A percentile compares a stretch with the other conserved stretches of the same genome.
Conservation (phyloP, 768 basidiomycete genomes). For the Filobasidium wieringae region DNA sequence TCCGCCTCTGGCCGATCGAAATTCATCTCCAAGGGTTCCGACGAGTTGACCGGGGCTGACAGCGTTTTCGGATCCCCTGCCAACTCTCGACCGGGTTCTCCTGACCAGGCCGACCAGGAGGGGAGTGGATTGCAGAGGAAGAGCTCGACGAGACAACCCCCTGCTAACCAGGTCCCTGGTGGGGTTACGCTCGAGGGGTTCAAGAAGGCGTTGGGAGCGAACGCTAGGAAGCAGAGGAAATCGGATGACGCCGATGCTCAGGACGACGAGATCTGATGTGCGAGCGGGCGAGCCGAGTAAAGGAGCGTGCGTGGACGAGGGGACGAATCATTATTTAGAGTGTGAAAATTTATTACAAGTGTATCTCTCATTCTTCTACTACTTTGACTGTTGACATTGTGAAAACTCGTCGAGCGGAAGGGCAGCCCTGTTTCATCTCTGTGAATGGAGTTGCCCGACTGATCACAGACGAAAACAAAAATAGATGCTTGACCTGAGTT, state of each 20-base stretch:
- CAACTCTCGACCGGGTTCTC: slow-evolving; percentile 24
- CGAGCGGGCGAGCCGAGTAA: no score
- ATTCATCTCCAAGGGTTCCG: slow-evolving; percentile 21
- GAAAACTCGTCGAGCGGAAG: no score
- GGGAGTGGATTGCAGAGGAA: background rate
- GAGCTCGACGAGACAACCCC: slow-evolving; percentile 16
- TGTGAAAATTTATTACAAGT: no score
- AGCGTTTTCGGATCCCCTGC: slow-evolving; percentile 33
- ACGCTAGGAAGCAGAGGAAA: background rate
- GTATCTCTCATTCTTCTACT: no score
- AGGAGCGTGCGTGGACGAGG: no score
- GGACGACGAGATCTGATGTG: background rate
- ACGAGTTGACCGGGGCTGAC: slow-evolving; percentile 38
- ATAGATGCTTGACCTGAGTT: no score
- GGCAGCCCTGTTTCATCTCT: no score
- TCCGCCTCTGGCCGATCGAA: slow-evolving; percentile 13
- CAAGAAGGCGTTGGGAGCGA: slow-evolving; percentile 27
- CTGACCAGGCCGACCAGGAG: slow-evolving; percentile 13
- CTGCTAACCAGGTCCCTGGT: slow-evolving; percentile 11
- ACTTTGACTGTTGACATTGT: no score
- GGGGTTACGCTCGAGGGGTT: slow-evolving; percentile 31
- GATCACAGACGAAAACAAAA: no score
- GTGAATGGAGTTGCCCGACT: no score
- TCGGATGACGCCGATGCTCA: background rate
- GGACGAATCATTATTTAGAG: no score